These are phyloP conservation scores for Penicillium palitans DNA, from an alignment of 2,329 filamentous ascomycete species.

Conservation along the genomic window DNA sequence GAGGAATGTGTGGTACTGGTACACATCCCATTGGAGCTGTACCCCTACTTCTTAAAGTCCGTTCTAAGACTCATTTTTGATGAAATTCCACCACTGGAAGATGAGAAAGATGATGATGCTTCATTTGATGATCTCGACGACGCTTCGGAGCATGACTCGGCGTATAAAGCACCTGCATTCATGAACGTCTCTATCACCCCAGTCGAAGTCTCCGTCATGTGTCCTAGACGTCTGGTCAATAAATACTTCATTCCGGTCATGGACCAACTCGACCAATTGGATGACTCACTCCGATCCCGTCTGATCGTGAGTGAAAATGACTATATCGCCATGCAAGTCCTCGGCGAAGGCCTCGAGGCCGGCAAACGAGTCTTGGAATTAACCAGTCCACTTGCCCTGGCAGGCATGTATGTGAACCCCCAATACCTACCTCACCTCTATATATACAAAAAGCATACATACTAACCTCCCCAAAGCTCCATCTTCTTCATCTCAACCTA, in stretches of 20 bases:
- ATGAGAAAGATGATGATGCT: constrained; percentile 42
- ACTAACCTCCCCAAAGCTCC: constrained; percentile 52
- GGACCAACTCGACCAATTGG: constrained; percentile 56
- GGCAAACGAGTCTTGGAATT: constrained; percentile 88
- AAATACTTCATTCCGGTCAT: constrained; percentile 75
- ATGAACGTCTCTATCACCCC: constrained; percentile 92
- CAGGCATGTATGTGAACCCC: constrained; percentile 66
- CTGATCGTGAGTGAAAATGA: constrained; percentile 78
- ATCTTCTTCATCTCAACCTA: constrained; percentile 99
- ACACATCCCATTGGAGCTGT: constrained; percentile 79
- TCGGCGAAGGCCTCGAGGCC: constrained; percentile 85
- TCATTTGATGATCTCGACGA: constrained; percentile 43
- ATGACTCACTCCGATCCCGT: constrained; percentile 43
- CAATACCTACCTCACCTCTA: not conserved
- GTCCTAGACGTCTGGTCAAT: constrained; percentile 71
- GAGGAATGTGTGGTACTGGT: constrained; percentile 84
- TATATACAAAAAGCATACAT: not conserved
- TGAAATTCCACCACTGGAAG: constrained; percentile 39
- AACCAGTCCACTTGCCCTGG: constrained; percentile 84
- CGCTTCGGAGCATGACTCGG: constrained; percentile 18
- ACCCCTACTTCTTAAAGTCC: constrained; percentile 77
- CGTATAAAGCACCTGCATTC: constrained; percentile 68
- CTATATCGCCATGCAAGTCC: constrained; percentile 86
- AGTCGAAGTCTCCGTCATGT: constrained; percentile 89
- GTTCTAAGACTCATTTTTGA: constrained; percentile 84